Conservation (phyloP, 768 basidiomycete species). For the Clathrus columnatus region DNA sequence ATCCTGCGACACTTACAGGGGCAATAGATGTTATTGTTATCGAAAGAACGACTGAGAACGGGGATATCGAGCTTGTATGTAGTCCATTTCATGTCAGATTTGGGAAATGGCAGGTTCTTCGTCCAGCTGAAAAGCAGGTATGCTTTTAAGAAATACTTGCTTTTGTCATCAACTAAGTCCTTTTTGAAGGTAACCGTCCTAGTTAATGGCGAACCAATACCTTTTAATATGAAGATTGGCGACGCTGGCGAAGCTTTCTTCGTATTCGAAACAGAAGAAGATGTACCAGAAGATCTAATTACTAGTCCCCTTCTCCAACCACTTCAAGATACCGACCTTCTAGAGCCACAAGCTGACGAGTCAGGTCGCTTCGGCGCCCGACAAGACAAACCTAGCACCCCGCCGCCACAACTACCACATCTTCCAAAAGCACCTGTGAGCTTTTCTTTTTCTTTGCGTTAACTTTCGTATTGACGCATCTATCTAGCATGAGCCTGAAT, state of each 20-base stretch:
- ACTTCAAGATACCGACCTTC: slow-evolving; percentile 33
- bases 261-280: slow-evolving; percentile 92
- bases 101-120: slow-evolving; percentile 92
- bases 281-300: slow-evolving; percentile 86
- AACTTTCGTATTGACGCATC: not conserved
- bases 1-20: slow-evolving; percentile 93
- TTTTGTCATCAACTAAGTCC: slow-evolving; percentile 3
- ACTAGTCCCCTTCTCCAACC: slow-evolving; percentile 76
- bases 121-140: slow-evolving; percentile 91
- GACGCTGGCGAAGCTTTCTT: slow-evolving; percentile 99
- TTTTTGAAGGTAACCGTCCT: slow-evolving; percentile 67
- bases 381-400: slow-evolving; percentile 16
- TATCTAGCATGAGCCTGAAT: slow-evolving; percentile 53
- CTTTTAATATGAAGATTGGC: slow-evolving; percentile 97
- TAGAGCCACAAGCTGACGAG: slow-evolving; percentile 30
- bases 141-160: slow-evolving; percentile 11
- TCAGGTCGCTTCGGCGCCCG: slow-evolving; percentile 35
- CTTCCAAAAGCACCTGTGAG: too few species aligned
- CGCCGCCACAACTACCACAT: too few species aligned
- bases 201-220: slow-evolving; percentile 79
- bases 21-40: slow-evolving; percentile 99
- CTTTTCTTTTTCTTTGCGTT: too few species aligned
- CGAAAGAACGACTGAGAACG: slow-evolving; percentile 55
- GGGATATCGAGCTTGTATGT: slow-evolving; percentile 67
- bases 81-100: slow-evolving; percentile 97